Percentiles rank a stretch among this genome's conserved stretches.
Evolutionary conservation across 371 early-diverging fungal species (phyloP).

Genomic region (Smittium mucronatum): DNA sequence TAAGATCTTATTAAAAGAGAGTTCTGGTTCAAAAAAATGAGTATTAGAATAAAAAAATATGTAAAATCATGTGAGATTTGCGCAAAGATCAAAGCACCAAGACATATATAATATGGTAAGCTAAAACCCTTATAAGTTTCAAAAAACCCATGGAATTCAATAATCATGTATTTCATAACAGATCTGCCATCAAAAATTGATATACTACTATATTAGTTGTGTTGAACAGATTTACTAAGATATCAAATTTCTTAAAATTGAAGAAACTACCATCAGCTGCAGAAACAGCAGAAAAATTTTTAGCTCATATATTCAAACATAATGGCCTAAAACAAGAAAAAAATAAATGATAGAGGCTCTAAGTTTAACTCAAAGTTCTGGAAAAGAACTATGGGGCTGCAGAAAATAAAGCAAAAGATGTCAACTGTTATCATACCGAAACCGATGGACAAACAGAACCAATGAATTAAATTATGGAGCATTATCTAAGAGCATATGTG

Average conservation of each 20-base stretch:
- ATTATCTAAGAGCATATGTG: conserved; percentile 26
- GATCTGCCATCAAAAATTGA: conserved; percentile 18
- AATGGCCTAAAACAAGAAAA: conserved; percentile 30
- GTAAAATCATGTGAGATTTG: conserved; percentile 35
- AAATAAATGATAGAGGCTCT: conserved; percentile 33
- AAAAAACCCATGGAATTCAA: conserved; percentile 13
- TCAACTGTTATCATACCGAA: conserved; percentile 36
- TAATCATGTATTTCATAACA: conserved; percentile 31
- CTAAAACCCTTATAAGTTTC: conserved; percentile 21
- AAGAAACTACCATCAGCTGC: conserved; percentile 13
- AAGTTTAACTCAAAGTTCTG: conserved; percentile 33
- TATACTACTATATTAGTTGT: conserved; percentile 27
- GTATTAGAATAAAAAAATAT: conserved; percentile 26
- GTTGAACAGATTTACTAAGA: conserved; percentile 24
- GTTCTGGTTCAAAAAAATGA: conserved; percentile 36
- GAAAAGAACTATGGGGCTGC: conserved; percentile 18
- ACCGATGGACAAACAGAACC: conserved; percentile 42
- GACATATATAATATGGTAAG: conserved; percentile 14
- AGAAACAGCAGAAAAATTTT: conserved; percentile 20
- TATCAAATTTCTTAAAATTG: conserved; percentile 20
- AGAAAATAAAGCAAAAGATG: conserved; percentile 20
- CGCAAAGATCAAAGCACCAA: conserved; percentile 20
- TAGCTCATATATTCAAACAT: conserved; percentile 17
- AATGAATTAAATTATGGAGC: conserved; percentile 29
- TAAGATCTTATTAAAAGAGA: conserved; percentile 23